Evolutionary conservation across 2,329 filamentous ascomycete genomes (phyloP).

Genomic region (Grosmannia penicillata): DNA sequence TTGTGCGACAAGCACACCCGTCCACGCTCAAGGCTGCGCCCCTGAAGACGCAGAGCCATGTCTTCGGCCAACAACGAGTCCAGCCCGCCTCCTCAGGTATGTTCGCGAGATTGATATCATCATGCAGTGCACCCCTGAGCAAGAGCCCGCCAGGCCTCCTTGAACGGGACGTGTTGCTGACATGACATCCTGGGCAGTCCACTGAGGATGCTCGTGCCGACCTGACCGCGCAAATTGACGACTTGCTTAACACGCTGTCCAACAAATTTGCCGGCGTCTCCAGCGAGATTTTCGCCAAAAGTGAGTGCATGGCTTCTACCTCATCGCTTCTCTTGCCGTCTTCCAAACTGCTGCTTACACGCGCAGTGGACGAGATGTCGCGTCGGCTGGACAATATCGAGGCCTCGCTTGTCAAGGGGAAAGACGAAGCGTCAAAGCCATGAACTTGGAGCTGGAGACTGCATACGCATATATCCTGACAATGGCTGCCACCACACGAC

Average conservation of each 20-base stretch:
- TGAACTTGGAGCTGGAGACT: not conserved
- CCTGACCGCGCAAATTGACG: conserved; percentile 67
- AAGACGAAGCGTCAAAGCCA: conserved; percentile 18
- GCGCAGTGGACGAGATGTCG: conserved; percentile 84
- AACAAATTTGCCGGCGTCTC: conserved; percentile 77
- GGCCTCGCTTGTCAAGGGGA: conserved; percentile 49
- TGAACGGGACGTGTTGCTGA: too few relatives aligned
- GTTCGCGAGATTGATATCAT: too few relatives aligned
- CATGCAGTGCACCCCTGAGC: too few relatives aligned
- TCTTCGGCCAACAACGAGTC: conserved; percentile 23
- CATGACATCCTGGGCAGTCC: conserved; percentile 19
- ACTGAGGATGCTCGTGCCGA: conserved; percentile 40
- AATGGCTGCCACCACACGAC: too few relatives aligned
- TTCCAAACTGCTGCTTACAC: not conserved
- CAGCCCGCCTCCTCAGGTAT: conserved; percentile 22
- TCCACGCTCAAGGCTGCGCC: too few relatives aligned
- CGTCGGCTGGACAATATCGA: conserved; percentile 73
- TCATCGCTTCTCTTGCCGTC: not conserved
- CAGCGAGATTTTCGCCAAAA: conserved; percentile 76
- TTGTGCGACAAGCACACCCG: too few relatives aligned
- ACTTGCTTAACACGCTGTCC: conserved; percentile 69
- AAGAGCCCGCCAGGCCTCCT: too few relatives aligned
- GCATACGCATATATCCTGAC: not conserved
- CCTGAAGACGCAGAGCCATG: conserved; percentile 14
- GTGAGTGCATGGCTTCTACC: conserved; percentile 34